Percentiles rank a stretch among this genome's conserved stretches.
phyloP scores from a whole-genome alignment of 352 stramenopile genomes.

The Globisporangium sylvaticum region DNA sequence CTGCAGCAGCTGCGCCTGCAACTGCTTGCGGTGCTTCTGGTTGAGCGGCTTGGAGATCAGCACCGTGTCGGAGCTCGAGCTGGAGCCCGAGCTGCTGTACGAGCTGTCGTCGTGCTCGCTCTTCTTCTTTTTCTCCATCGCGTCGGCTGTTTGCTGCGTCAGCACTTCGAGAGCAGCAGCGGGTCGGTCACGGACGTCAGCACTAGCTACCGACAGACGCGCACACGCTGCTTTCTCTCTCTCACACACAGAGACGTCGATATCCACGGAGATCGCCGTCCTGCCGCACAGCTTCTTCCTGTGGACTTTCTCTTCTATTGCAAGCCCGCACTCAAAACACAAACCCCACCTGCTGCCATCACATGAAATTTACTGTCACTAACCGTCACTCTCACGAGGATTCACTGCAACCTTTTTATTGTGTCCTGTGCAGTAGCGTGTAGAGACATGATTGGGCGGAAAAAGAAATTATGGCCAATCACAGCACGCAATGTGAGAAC shows the following conservation, averaged over 20 bases:
- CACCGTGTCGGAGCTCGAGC: conserved; percentile 68
- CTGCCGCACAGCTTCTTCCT: not conserved
- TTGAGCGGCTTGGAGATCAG: conserved; percentile 68
- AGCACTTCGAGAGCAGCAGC: not conserved
- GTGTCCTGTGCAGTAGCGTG: not conserved
- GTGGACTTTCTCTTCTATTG: not conserved
- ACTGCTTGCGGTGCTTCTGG: conserved; percentile 56
- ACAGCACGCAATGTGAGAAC: not conserved
- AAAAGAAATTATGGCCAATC: not conserved
- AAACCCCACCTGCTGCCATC: too few species aligned
- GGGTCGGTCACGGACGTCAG: not conserved
- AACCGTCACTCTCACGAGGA: conserved; percentile 6
- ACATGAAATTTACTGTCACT: not conserved
- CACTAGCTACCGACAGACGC: not conserved
- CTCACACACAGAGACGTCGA: not conserved
- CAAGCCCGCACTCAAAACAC: not conserved
- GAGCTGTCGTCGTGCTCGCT: conserved; percentile 24
- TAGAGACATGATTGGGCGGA: not conserved
- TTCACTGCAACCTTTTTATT: not conserved
- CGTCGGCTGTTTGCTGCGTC: not conserved
- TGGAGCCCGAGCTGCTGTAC: conserved; percentile 56
- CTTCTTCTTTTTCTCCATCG: conserved; percentile 11
- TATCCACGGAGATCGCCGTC: not conserved
- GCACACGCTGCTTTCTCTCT: not conserved
- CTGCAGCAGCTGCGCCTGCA: conserved; percentile 48